Evolutionary conservation across 352 stramenopile species (phyloP).

Genomic region (Nothophytophthora sp.): DNA sequence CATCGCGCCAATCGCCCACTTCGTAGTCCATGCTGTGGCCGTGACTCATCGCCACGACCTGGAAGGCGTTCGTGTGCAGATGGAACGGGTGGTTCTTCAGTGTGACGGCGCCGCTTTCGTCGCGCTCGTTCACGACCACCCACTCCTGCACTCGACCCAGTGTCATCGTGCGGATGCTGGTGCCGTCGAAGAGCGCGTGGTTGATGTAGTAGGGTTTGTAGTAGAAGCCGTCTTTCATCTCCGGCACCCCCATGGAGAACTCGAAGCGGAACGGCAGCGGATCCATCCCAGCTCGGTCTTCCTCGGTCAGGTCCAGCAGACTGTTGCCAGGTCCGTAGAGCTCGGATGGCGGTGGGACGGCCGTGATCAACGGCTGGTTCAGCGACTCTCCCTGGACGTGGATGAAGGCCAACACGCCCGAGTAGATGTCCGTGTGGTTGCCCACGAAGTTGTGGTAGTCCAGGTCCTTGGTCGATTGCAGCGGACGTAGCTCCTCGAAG

Average conservation of each 20-base stretch:
- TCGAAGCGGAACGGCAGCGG: slow-evolving; percentile 47
- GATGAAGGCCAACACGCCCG: slow-evolving; percentile 61
- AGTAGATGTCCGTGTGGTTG: slow-evolving; percentile 54
- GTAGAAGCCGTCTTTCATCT: slow-evolving; percentile 56
- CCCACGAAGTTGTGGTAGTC: slow-evolving; percentile 53
- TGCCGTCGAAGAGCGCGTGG: slow-evolving; percentile 50
- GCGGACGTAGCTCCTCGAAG: slow-evolving; percentile 41
- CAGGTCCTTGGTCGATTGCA: slow-evolving; percentile 51
- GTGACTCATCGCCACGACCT: slow-evolving; percentile 75
- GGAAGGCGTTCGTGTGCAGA: slow-evolving; percentile 85
- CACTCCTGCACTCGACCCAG: slow-evolving; percentile 72
- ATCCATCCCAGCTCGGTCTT: slow-evolving; percentile 35
- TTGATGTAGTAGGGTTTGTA: slow-evolving; percentile 85
- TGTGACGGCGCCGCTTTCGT: slow-evolving; percentile 39
- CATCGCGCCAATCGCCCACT: slow-evolving; percentile 82
- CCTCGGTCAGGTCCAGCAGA: slow-evolving; percentile 31
- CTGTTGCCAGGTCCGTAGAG: slow-evolving; percentile 45
- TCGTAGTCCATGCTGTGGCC: slow-evolving; percentile 69
- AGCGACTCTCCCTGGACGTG: slow-evolving; percentile 44
- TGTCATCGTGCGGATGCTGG: slow-evolving; percentile 47
- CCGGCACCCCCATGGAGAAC: slow-evolving; percentile 52
- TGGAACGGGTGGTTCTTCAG: slow-evolving; percentile 86
- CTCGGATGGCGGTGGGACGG: slow-evolving; percentile 33
- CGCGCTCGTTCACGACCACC: slow-evolving; percentile 62
- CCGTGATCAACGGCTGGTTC: slow-evolving; percentile 28